Percentiles rank a stretch among this genome's conserved stretches.
Conservation (phyloP, 2,329 filamentous ascomycete genomes). For the Fusarium heterosporum region DNA sequence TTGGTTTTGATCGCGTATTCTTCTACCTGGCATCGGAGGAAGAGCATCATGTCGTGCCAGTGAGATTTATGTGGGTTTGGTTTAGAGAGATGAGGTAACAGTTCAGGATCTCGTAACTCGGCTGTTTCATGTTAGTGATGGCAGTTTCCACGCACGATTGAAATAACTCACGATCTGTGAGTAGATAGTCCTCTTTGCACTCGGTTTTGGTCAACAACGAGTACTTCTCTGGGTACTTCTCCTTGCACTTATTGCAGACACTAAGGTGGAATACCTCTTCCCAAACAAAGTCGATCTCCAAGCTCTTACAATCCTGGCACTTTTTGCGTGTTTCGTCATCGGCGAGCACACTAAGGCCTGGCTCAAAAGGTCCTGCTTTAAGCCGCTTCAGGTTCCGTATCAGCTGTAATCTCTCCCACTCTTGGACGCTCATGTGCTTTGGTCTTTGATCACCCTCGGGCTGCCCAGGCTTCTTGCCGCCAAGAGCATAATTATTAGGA, state of each 20-base stretch:
- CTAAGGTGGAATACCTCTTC: conserved; percentile 81
- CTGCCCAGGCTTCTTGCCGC: conserved; percentile 55
- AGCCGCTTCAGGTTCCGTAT: conserved; percentile 77
- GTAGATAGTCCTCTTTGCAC: conserved; percentile 91
- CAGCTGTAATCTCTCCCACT: conserved; percentile 89
- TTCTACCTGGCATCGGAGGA: conserved; percentile 92
- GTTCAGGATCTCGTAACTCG: conserved; percentile 87
- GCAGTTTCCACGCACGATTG: background rate
- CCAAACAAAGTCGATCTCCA: conserved; percentile 97
- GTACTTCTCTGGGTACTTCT: conserved; percentile 91
- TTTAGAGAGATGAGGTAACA: conserved; percentile 87
- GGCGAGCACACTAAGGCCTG: conserved; percentile 80
- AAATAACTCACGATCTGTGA: conserved; percentile 81
- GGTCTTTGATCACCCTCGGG: conserved; percentile 71
- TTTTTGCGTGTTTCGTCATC: conserved; percentile 74
- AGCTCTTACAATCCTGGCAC: conserved; percentile 83
- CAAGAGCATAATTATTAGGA: conserved; percentile 83
- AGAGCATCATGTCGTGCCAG: conserved; percentile 99
- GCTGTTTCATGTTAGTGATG: conserved; percentile 60
- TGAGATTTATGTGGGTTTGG: conserved; percentile 96
- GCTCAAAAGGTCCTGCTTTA: conserved; percentile 87
- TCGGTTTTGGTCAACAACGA: conserved; percentile 97
- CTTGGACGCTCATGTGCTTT: conserved; percentile 86
- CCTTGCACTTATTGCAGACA: conserved; percentile 88
- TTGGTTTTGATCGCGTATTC: conserved; percentile 90